These are phyloP conservation scores for Ananas comosus DNA, from an alignment of 176 grass and related monocot genomes.

Conservation along the genomic window DNA sequence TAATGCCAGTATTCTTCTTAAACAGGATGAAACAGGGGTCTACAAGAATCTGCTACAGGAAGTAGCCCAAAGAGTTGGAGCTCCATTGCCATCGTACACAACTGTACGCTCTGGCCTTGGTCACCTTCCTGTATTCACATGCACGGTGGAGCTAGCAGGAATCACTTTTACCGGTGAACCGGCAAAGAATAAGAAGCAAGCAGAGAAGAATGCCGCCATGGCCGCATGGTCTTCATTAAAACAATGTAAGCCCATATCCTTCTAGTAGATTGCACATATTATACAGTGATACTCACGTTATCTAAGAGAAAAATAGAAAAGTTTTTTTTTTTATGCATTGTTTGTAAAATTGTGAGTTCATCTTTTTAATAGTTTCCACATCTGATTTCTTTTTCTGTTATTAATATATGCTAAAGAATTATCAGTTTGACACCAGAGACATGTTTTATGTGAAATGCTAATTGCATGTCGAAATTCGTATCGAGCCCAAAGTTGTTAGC, in stretches of 20 bases:
- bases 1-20: slow-evolving; percentile 10
- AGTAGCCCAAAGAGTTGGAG: slow-evolving; percentile 92
- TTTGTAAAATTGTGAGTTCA: too few species aligned
- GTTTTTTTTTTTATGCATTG: too few species aligned
- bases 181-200: slow-evolving; percentile 97
- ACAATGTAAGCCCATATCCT: slow-evolving; percentile 52
- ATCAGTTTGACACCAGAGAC: too few species aligned
- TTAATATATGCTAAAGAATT: too few species aligned
- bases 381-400: too few species aligned
- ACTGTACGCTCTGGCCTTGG: slow-evolving; percentile 77
- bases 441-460: too few species aligned
- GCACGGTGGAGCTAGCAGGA: slow-evolving; percentile 87
- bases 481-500: too few species aligned
- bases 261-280: background rate
- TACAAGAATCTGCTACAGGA: slow-evolving; percentile 97
- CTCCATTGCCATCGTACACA: slow-evolving; percentile 71
- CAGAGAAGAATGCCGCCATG: slow-evolving; percentile 91
- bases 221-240: slow-evolving; percentile 81
- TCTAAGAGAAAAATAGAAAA: too few species aligned
- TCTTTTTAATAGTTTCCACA: too few species aligned
- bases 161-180: slow-evolving; percentile 74
- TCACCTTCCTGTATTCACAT: slow-evolving; percentile 89
- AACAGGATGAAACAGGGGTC: slow-evolving; percentile 96
- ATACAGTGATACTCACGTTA: too few species aligned
- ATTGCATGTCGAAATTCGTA: too few species aligned